Base-by-base conservation (phyloP, 148 eudicot genomes). In the Chenopodium suecicum region DNA sequence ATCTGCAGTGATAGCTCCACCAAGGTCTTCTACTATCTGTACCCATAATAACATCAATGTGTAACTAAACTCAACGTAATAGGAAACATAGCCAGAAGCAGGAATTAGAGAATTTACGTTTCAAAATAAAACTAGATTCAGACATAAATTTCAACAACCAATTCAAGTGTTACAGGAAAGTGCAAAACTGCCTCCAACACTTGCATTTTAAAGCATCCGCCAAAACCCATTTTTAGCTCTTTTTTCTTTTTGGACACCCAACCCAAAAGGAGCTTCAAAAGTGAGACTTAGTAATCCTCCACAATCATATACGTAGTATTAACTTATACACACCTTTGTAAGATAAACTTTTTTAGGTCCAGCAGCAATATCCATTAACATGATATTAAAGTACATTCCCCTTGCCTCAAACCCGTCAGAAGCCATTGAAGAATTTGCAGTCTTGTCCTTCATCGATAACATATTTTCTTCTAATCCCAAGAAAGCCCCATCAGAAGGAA, bases 301-400 rank as follows among this genome's bases (percentile, higher is more conserved):
- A 66, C 56, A 78, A 50, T 64, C 22, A 23, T 7, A 22, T 58
- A 14, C 48, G 31, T 13, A 60, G 31, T 16, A 63, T 66, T 68
- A 52, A 76, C 13, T 76, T 4, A 73, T 64, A 56, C 85, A 47
- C 83, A 94, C 98, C 97, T 94, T 91, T 66, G 91, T 86, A 63
- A 94, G 89, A 84, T 65, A 84, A 48, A 85, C 80, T 81, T 90
- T 93, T 84, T 93, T 94, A 65, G 87, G 83, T 62, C 90, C 92
- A 83, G 93, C 92, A 83, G 92, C 97, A 77, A 94, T 93, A 83
- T 93, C 92, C 98, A 94, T 93, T 82, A 94, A 74, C 93, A 94
- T 88, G 82, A 94, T 84, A 71, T 78, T 88, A 65, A 83, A 79
- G 78, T 76, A 60, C 65, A 79, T 85, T 76, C 74, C 84, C 41